phyloP scores from a whole-genome alignment of 441 rosid genomes.

The Populus hybrid region DNA sequence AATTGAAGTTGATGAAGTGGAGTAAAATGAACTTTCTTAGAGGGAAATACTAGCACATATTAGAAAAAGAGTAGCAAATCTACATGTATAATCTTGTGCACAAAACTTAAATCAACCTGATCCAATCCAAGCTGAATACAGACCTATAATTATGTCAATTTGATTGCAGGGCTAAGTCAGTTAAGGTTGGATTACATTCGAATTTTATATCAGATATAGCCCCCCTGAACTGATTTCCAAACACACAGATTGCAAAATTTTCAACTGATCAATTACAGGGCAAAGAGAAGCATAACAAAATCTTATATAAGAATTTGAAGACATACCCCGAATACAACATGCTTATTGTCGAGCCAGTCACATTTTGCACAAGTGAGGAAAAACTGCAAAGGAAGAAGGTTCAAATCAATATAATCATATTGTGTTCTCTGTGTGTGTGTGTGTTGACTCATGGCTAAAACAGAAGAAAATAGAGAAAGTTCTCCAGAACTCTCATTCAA shows the following conservation, averaged over 20 bases:
- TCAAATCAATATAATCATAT: neutral
- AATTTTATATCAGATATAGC: neutral
- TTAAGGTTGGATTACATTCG: neutral
- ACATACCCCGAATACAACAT: constrained; percentile 92
- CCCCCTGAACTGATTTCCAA: neutral
- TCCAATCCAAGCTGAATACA: neutral
- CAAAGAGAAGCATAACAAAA: neutral
- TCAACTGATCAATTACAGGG: neutral
- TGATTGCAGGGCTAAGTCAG: neutral
- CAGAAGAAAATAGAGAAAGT: neutral
- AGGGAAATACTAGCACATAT: neutral
- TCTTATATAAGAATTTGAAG: neutral
- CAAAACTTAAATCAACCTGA: neutral
- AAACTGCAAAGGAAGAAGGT: constrained; percentile 57
- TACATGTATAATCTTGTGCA: neutral
- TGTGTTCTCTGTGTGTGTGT: too few relatives aligned
- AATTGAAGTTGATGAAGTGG: neutral
- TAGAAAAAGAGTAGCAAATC: neutral
- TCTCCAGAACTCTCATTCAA: neutral
- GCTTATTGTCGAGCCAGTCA: constrained; percentile 98
- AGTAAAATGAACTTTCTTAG: neutral
- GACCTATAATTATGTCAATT: neutral
- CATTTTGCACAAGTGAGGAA: constrained; percentile 92
- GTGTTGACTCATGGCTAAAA: neutral
- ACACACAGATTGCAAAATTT: neutral